Evolutionary conservation across 148 eudicot genomes (phyloP).

Genomic region (Diospyros kaki): DNA sequence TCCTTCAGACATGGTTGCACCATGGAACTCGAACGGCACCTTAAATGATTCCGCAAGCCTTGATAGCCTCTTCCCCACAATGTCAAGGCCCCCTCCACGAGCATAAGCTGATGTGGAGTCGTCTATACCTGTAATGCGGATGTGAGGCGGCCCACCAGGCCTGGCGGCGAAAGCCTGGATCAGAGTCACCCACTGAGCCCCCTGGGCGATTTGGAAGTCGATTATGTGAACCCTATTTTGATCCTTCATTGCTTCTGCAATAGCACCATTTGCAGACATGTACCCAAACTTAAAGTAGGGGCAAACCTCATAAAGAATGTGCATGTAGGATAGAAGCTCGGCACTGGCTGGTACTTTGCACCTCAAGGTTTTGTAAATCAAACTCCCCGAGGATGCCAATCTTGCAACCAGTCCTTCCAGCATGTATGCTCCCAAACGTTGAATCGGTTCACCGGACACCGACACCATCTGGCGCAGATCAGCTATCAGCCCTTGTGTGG

Average conservation of each 20-base stretch:
- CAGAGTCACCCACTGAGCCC: slow-evolving; percentile 64
- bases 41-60: slow-evolving; percentile 47
- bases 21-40: slow-evolving; percentile 59
- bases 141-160: slow-evolving; percentile 65
- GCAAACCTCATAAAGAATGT: slow-evolving; percentile 59
- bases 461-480: slow-evolving; percentile 53
- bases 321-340: slow-evolving; percentile 56
- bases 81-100: slow-evolving; percentile 57
- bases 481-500: slow-evolving; percentile 40
- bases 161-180: slow-evolving; percentile 67
- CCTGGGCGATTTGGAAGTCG: slow-evolving; percentile 61
- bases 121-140: slow-evolving; percentile 61
- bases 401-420: slow-evolving; percentile 58
- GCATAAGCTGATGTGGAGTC: slow-evolving; percentile 61
- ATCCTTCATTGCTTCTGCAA: slow-evolving; percentile 62
- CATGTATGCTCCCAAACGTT: slow-evolving; percentile 57
- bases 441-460: slow-evolving; percentile 53
- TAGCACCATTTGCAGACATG: slow-evolving; percentile 75
- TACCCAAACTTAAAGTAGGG: slow-evolving; percentile 69
- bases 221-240: slow-evolving; percentile 54
- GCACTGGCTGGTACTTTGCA: slow-evolving; percentile 45
- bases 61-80: slow-evolving; percentile 51
- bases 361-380: slow-evolving; percentile 39
- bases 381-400: slow-evolving; percentile 52
- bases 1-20: slow-evolving; percentile 34